These are phyloP conservation scores for Blastobotrys capitulatus DNA, from an alignment of 1,139 yeast genomes.

Conservation along the genomic window DNA sequence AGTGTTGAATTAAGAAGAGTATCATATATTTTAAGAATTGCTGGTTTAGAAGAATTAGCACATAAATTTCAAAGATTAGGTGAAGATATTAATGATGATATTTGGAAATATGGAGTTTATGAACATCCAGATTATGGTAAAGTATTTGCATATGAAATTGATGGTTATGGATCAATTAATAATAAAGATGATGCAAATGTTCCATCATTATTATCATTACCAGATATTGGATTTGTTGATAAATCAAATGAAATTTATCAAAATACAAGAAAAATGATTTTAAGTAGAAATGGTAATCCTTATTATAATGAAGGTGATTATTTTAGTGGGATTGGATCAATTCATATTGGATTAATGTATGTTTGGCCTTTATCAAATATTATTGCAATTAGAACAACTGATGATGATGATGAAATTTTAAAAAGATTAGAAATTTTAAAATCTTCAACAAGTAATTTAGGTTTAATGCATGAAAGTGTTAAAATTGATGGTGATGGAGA, in stretches of 20 bases:
- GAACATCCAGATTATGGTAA: conserved; percentile 65
- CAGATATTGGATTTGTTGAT: conserved; percentile 66
- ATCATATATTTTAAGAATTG: conserved; percentile 24
- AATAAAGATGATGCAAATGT: conserved; percentile 90
- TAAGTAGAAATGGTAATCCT: conserved; percentile 69
- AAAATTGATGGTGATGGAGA: conserved; percentile 49
- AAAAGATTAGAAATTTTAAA: conserved; percentile 47
- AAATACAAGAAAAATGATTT: conserved; percentile 73
- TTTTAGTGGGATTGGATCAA: conserved; percentile 84
- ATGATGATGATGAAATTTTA: conserved; percentile 62
- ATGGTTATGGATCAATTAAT: conserved; percentile 71
- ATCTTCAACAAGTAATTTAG: conserved; percentile 63
- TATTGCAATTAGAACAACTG: conserved; percentile 65
- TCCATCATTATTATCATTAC: conserved; percentile 75
- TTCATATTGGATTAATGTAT: conserved; percentile 72
- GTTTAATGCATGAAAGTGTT: conserved; percentile 80
- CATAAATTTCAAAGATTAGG: conserved; percentile 37
- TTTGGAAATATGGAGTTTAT: conserved; percentile 57
- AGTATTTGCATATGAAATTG: conserved; percentile 85
- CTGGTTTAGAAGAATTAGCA: conserved; percentile 19
- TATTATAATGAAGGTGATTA: conserved; percentile 57
- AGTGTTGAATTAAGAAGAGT: conserved; percentile 50
- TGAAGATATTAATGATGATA: conserved; percentile 47
- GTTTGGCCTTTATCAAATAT: conserved; percentile 92
- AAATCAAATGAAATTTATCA: conserved; percentile 55